A percentile compares a stretch with the other conserved stretches of the same genome.
These are phyloP conservation scores for Botrytis elliptica DNA, from an alignment of 2,329 filamentous ascomycete species.

Conservation along the genomic window DNA sequence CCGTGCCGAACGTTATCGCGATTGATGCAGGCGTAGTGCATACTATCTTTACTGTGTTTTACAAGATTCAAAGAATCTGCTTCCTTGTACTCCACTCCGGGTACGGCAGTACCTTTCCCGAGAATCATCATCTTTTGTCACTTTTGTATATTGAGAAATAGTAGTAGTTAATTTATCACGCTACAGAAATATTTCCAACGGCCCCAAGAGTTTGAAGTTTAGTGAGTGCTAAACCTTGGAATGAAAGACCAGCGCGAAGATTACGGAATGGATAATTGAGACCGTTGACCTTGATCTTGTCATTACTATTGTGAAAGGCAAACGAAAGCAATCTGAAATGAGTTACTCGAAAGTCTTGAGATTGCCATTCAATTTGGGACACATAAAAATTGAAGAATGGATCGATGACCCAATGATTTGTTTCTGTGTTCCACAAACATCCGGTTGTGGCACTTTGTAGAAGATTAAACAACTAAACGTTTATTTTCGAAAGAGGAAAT, in stretches of 20 bases:
- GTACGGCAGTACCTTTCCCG: neutral
- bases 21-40: neutral
- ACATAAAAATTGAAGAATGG: neutral
- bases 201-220: no score
- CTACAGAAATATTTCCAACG: neutral
- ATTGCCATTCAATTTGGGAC: neutral
- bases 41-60: neutral
- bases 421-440: neutral
- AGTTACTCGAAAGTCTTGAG: neutral
- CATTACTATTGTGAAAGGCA: neutral
- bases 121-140: neutral
- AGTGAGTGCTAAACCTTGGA: neutral
- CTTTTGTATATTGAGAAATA: neutral
- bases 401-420: constrained; percentile 11
- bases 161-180: neutral
- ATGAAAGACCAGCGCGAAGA: neutral
- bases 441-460: neutral
- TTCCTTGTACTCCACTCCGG: neutral
- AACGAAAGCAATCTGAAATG: neutral
- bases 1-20: constrained; percentile 3
- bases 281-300: neutral
- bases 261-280: neutral
- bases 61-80: neutral
- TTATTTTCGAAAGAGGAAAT: neutral
- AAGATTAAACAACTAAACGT: neutral